Base-by-base conservation (phyloP, 371 early-diverging fungal genomes). In the Rhizopus delemar region DNA sequence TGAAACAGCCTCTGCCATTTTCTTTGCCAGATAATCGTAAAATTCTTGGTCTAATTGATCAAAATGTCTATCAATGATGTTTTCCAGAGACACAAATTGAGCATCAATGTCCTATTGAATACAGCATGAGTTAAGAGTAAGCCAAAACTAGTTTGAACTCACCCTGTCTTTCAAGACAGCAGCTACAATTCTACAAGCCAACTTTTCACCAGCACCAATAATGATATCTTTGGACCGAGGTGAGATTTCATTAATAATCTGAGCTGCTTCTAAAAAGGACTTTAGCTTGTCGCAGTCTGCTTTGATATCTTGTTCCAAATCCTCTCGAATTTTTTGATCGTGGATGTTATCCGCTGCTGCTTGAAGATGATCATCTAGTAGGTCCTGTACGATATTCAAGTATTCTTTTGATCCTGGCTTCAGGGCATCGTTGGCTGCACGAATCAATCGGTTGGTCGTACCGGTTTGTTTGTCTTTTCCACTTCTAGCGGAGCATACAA, bases 191-290 rank as follows among this genome's bases (percentile, higher is more conserved):
- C 89, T 81, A 60, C 97, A 96, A 2, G 95, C 87, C 5, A 99
- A 76, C 66, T 88, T 93, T 76, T 99, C 99, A 53, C 99, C 99
- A 13, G 86, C 86, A 51, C 94, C 92, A 62, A 99, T 87, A 56
- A 99, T 96, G 56, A 95, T 86, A 74, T 99, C 99, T 59, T 89
- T 82, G 3, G 98, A 95, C 58, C 95, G 83, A 50, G 96, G 96
- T 15, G 98, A 96, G 16, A 98, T 91, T 71, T 99, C 99, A 56
- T 93, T 91, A 65, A 99, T 96, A 56, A 94, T 89, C 78, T 91
- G 69, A 33, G 95, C 93, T 3, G 99, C 99, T n/a, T 90, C 84
- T 73, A 98, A 81, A 68, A 97, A 95, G 3, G 85, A 82, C 46
- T 83, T 72, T 28, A 98, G 81, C 13, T 85, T 84, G 31, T 74